A percentile compares a stretch with the other conserved stretches of the same genome.
Evolutionary conservation across 495 filamentous ascomycete genomes (phyloP).

Genomic region (Xylaria intraflava): DNA sequence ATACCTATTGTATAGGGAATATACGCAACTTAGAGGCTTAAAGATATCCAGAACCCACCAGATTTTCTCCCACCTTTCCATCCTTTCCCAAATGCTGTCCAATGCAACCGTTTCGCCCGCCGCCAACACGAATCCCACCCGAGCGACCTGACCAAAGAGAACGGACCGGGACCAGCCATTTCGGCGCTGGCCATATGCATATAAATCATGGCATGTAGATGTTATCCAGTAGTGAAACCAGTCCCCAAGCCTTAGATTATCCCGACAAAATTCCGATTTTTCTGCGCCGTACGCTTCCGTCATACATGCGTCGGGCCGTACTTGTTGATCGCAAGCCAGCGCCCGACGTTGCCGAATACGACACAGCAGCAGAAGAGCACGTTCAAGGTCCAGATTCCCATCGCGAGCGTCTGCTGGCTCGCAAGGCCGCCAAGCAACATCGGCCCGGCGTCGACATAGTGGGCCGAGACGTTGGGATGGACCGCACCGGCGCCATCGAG

Average conservation of each 20-base stretch:
- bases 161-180: neutral
- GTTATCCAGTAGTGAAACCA: neutral
- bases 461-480: conserved; percentile 23
- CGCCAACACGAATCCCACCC: neutral
- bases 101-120: neutral
- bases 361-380: conserved; percentile 91
- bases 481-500: conserved; percentile 10
- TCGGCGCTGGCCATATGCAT: neutral
- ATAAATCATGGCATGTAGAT: conserved; percentile 1
- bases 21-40: too few species aligned
- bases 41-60: neutral
- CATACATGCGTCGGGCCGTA: conserved; percentile 2
- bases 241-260: neutral
- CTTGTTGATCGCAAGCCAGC: conserved; percentile 58
- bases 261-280: neutral
- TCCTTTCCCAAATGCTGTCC: neutral
- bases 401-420: conserved; percentile 69
- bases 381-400: conserved; percentile 80
- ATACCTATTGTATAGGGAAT: too few species aligned
- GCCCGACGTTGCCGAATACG: conserved; percentile 93
- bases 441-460: neutral
- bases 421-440: conserved; percentile 47
- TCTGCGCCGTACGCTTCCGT: neutral
- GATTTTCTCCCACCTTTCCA: neutral
- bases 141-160: neutral